These are phyloP conservation scores for Spinellus fusiger DNA, from an alignment of 192 early-diverging fungal genomes.

Conservation along the genomic window DNA sequence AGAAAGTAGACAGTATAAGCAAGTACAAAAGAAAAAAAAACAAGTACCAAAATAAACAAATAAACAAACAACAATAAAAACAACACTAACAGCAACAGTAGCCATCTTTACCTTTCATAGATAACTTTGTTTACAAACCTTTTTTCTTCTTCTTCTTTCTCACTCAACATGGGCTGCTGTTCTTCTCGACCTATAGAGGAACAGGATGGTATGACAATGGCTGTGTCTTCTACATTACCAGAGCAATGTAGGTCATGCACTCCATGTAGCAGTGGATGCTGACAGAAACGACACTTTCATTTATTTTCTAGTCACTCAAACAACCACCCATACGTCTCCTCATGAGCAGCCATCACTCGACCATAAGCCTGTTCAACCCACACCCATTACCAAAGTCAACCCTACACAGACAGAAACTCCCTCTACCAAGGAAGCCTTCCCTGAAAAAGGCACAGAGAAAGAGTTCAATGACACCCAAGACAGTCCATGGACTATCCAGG, in stretches of 20 bases:
- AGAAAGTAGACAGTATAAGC: no score
- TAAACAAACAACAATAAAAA: no score
- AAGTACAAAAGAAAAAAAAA: no score
- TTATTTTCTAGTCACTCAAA: background rate
- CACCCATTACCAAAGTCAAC: background rate
- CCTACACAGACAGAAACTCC: background rate
- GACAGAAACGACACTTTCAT: background rate
- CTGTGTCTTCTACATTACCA: background rate
- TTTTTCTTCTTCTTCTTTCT: no score
- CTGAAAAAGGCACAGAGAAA: background rate
- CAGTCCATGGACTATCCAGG: background rate
- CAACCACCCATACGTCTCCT: background rate
- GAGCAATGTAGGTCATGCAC: background rate
- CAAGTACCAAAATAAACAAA: no score
- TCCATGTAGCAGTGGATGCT: background rate
- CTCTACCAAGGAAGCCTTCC: background rate
- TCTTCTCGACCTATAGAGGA: background rate
- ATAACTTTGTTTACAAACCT: no score
- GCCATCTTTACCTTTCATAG: no score
- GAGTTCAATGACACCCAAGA: background rate
- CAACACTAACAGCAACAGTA: no score
- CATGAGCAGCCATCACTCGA: background rate
- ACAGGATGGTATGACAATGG: no score
- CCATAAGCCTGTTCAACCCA: background rate
- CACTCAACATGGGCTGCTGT: background rate